Percentiles rank a stretch among this genome's conserved stretches.
Evolutionary conservation across 2,329 filamentous ascomycete species (phyloP).

Genomic region (Epichloe baconii): DNA sequence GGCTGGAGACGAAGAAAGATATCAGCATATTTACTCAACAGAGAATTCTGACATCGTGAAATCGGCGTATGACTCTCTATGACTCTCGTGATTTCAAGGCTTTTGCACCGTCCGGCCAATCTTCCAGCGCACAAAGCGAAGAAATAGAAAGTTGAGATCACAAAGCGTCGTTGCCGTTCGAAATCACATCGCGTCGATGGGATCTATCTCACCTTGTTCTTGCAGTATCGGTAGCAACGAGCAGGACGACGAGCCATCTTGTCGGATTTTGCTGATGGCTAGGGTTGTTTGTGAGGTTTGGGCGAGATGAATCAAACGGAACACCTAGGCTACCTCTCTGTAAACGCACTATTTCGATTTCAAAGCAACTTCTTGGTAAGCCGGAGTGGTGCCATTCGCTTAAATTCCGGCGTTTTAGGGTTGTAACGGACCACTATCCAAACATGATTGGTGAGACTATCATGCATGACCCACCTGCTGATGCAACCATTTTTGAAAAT

Average conservation of each 20-base stretch:
- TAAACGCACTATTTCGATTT: slow-evolving; percentile 33
- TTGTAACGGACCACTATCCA: slow-evolving; percentile 10
- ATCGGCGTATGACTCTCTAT: background rate
- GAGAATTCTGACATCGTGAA: background rate
- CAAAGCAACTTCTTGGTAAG: slow-evolving; percentile 33
- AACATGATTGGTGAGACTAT: background rate
- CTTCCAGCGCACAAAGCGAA: background rate
- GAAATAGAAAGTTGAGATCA: background rate
- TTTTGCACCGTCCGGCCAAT: background rate
- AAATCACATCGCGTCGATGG: slow-evolving; percentile 4
- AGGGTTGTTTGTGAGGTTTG: slow-evolving; percentile 23
- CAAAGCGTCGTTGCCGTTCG: background rate
- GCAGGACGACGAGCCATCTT: slow-evolving; percentile 99
- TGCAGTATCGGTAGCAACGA: slow-evolving; percentile 99
- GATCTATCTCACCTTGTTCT: slow-evolving; percentile 82
- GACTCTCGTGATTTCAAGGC: background rate
- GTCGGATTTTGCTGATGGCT: slow-evolving; percentile 42
- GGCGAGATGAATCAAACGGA: slow-evolving; percentile 17
- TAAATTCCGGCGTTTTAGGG: slow-evolving; percentile 29
- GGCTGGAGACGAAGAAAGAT: slow-evolving; percentile 38
- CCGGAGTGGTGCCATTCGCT: slow-evolving; percentile 18
- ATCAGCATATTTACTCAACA: background rate
- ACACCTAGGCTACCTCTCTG: slow-evolving; percentile 11
- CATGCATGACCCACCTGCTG: background rate
- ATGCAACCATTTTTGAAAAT: background rate